phyloP scores from a whole-genome alignment of 306 rosid genomes.

The Trifolium repens region DNA sequence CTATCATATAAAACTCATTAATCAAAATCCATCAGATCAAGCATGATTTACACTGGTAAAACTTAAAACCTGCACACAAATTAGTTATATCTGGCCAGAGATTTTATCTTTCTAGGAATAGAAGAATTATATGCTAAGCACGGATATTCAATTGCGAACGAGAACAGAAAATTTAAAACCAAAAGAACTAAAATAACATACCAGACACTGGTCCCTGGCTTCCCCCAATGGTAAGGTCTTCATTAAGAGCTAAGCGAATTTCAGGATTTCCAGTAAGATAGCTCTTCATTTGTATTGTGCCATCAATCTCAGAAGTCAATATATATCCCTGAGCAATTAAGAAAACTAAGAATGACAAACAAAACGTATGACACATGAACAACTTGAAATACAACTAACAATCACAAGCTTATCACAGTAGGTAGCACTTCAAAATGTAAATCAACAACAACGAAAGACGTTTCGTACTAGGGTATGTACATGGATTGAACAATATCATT shows the following conservation, averaged over 20 bases:
- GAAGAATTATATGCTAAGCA: conserved; percentile 34
- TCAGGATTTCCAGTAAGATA: conserved; percentile 89
- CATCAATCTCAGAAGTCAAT: conserved; percentile 90
- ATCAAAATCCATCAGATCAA: conserved; percentile 30
- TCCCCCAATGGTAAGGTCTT: conserved; percentile 79
- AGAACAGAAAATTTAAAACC: conserved; percentile 18
- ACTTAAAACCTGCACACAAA: conserved; percentile 23
- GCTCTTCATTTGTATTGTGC: conserved; percentile 95
- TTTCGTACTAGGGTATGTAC: conserved; percentile 2
- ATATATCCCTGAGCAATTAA: conserved; percentile 72
- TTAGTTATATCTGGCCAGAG: neutral
- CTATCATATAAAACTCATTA: conserved; percentile 29
- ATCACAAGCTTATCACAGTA: conserved; percentile 37
- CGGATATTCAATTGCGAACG: conserved; percentile 19
- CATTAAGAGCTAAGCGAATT: conserved; percentile 85
- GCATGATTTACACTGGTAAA: conserved; percentile 14
- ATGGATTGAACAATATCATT: conserved; percentile 17
- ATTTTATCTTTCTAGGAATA: conserved; percentile 24
- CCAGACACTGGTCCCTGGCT: conserved; percentile 60
- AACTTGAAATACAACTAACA: conserved; percentile 31
- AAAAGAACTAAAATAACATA: conserved; percentile 40
- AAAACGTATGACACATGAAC: conserved; percentile 26
- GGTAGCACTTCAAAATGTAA: conserved; percentile 27
- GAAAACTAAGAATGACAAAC: conserved; percentile 21
- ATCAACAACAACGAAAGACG: neutral